Conservation (phyloP, 2,329 filamentous ascomycete genomes). For the Colletotrichum tropicicola region DNA sequence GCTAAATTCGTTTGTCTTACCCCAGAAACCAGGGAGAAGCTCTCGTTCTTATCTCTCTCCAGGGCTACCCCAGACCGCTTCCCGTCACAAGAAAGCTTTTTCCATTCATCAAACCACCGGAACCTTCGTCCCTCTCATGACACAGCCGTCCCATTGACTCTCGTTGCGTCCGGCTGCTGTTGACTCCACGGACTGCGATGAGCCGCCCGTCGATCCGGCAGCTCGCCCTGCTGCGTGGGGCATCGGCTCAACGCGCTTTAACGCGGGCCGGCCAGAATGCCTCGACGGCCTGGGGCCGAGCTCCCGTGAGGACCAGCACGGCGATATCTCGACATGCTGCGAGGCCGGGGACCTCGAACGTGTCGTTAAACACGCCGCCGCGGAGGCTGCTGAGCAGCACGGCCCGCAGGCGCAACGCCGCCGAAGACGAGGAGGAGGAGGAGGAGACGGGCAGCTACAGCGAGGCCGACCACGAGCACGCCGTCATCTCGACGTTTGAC, state of each 20-base stretch:
- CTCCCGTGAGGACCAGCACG: not conserved
- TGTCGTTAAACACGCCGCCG: not conserved
- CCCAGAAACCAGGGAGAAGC: conserved; percentile 22
- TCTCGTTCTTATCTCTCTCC: conserved; percentile 18
- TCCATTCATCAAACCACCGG: not conserved
- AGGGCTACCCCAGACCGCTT: conserved; percentile 17
- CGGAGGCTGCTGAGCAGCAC: conserved; percentile 18
- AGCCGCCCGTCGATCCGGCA: conserved; percentile 22
- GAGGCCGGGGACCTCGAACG: not conserved
- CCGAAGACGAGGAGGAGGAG: conserved; percentile 43
- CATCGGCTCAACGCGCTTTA: conserved; percentile 25
- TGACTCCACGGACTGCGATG: conserved; percentile 12
- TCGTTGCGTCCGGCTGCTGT: not conserved
- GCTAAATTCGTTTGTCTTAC: conserved; percentile 17
- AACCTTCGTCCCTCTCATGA: not conserved
- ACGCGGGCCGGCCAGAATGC: conserved; percentile 7
- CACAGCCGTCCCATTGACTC: not conserved
- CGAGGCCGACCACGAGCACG: conserved; percentile 59
- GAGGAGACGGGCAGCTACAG: conserved; percentile 52
- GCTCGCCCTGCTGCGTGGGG: conserved; percentile 27
- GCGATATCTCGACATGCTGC: not conserved
- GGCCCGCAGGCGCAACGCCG: conserved; percentile 18
- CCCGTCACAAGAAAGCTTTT: conserved; percentile 4
- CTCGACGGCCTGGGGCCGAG: not conserved
- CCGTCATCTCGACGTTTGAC: conserved; percentile 61